These are phyloP conservation scores for Entomortierella beljakovae DNA, from an alignment of 192 early-diverging fungal genomes.

Conservation along the genomic window DNA sequence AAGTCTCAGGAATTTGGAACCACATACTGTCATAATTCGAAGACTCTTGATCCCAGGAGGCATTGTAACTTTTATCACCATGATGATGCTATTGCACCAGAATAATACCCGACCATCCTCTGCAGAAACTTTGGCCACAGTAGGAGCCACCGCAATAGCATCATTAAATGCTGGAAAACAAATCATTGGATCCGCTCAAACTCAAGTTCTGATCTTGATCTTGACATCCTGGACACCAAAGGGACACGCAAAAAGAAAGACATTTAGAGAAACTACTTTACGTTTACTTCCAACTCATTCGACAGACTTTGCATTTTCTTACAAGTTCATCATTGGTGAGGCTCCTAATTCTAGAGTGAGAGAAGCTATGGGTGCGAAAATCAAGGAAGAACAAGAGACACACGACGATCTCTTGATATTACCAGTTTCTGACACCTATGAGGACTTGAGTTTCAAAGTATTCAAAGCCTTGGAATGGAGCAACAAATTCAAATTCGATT, in stretches of 20 bases:
- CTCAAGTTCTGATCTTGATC: constrained; percentile 64
- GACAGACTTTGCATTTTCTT: constrained; percentile 55
- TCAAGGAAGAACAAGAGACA: constrained; percentile 57
- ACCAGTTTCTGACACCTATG: constrained; percentile 62
- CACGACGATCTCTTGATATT: constrained; percentile 66
- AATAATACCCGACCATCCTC: constrained; percentile 55
- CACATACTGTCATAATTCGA: constrained; percentile 21
- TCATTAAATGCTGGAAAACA: constrained; percentile 37
- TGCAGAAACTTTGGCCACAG: constrained; percentile 25
- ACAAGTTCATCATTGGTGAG: constrained; percentile 66
- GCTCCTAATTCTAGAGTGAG: constrained; percentile 54
- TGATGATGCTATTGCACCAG: constrained; percentile 61
- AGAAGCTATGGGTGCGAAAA: constrained; percentile 57
- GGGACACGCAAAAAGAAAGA: constrained; percentile 57
- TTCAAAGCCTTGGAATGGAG: constrained; percentile 68
- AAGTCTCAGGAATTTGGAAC: constrained; percentile 17
- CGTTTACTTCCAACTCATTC: constrained; percentile 58
- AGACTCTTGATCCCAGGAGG: constrained; percentile 62
- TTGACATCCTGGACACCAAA: constrained; percentile 69
- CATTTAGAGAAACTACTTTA: constrained; percentile 60
- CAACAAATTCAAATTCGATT: constrained; percentile 65
- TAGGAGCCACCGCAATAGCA: constrained; percentile 39
- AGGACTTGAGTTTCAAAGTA: constrained; percentile 67
- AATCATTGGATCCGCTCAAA: constrained; percentile 41
- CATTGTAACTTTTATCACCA: constrained; percentile 64